Evolutionary conservation across 352 stramenopile genomes (phyloP).

Genomic region (Ophiocytium majus): DNA sequence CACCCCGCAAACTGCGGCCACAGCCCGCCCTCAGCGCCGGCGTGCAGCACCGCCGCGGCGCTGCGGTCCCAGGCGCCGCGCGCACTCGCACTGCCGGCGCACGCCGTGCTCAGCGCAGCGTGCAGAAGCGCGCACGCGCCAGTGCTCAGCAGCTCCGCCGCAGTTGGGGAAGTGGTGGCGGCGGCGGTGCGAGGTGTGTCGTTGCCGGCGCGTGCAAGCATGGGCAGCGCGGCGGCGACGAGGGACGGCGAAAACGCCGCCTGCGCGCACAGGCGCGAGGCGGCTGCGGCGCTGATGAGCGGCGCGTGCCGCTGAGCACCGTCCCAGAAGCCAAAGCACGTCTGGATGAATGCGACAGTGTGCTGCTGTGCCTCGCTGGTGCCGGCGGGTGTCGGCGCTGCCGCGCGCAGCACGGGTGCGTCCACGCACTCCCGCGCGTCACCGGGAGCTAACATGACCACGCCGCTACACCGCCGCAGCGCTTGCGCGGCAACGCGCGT

Average conservation of each 20-base stretch:
- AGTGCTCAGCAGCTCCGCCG: not conserved
- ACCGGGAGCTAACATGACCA: not conserved
- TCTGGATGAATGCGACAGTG: not conserved
- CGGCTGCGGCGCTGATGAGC: not conserved
- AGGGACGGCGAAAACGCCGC: not conserved
- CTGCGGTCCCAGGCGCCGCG: too few species aligned
- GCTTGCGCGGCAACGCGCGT: not conserved
- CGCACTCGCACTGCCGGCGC: too few species aligned
- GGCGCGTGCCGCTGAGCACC: not conserved
- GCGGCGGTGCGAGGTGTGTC: not conserved
- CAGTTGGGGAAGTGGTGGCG: not conserved
- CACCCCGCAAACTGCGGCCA: too few species aligned
- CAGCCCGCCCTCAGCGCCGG: too few species aligned
- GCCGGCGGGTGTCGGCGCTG: not conserved
- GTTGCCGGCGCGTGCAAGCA: not conserved
- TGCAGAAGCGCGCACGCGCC: not conserved
- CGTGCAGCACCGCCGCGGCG: too few species aligned
- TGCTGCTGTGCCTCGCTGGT: not conserved
- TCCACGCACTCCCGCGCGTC: not conserved
- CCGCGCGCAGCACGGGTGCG: not conserved
- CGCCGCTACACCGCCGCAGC: not conserved
- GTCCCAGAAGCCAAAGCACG: constrained; percentile 13
- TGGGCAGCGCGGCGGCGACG: not conserved
- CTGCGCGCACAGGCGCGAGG: not conserved
- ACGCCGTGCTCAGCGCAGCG: not conserved